A percentile compares a stretch with the other conserved stretches of the same genome.
Conservation (phyloP, 495 filamentous ascomycete species). For the Chaetomium tenue region DNA sequence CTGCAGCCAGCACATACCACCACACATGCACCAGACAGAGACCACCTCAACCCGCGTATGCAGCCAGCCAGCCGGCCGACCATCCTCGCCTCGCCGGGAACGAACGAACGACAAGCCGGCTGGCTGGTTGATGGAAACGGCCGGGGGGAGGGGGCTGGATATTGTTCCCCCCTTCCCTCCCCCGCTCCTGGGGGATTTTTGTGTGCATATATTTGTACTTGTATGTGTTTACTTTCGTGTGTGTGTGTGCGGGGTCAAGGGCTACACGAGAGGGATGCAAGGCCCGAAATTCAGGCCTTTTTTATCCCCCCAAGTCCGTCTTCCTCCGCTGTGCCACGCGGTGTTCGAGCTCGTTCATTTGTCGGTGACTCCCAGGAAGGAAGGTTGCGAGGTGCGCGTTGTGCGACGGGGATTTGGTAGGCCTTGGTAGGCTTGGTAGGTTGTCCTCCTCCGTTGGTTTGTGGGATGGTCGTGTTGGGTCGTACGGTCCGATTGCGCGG, state of each 20-base stretch:
- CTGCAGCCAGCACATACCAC: too few relatives aligned
- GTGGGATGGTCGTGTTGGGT: not conserved
- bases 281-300: not conserved
- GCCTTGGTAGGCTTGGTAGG: not conserved
- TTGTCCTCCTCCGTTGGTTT: not conserved
- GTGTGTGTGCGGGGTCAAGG: too few relatives aligned
- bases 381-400: slow-evolving; percentile 1
- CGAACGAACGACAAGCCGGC: not conserved
- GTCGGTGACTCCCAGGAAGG: not conserved
- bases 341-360: not conserved
- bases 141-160: not conserved
- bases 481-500: not conserved
- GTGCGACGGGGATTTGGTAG: not conserved
- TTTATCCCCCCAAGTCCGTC: not conserved
- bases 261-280: too few relatives aligned
- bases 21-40: too few relatives aligned
- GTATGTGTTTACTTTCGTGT: too few relatives aligned
- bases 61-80: not conserved
- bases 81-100: not conserved
- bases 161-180: not conserved
- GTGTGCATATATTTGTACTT: too few relatives aligned
- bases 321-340: not conserved
- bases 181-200: not conserved
- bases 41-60: not conserved
- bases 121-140: not conserved